Base-by-base conservation (phyloP, 495 filamentous ascomycete genomes). In the Tuber brumale region DNA sequence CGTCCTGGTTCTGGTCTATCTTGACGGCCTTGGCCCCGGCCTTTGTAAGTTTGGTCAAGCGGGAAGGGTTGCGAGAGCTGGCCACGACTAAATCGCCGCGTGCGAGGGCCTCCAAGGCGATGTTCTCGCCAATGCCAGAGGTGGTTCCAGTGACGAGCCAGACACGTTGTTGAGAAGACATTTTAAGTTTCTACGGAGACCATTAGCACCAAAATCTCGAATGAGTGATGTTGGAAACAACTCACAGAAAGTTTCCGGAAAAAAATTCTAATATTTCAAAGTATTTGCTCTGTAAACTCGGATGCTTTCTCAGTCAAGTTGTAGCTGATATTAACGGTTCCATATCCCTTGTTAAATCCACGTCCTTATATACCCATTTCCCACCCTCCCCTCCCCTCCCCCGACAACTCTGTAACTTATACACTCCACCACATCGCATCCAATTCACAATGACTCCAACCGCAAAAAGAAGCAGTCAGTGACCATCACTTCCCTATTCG, bases 91-190 rank as follows among this genome's bases (percentile, higher is more conserved):
- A 80, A 73, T 86, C 80, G 10, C 85, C 84, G 14, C 74, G 73
- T n/a, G 83, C 77, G 18, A 86, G 77, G 12, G 82, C 83, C 16
- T 41, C 43, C 66, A 76, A 76, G 21, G 82, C 81, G 37, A 86
- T 80, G 10, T 82, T 71, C 27, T 80, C 75, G 1, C 85, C 85
- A 3, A 86, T 76, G 35, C 85, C 83, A 27, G 82, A 80, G 16
- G 84, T 83, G 74, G 83, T 81, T 44, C 85, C 85, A 4, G 85
- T 86, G 39, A 86, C 82, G 45, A 86, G 82, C 84, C 85, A 86
- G 61, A 85, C 81, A 51, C 46, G 46, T 77, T 81, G 37, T 71
- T 75, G 21, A 70, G n/a, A 7, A 10, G 46, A 51, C 46, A 51
- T 51, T 51, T n/a, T 10, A 8, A 8, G 19, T 23, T 23, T 23